phyloP scores from a whole-genome alignment of 2,329 filamentous ascomycete species.

The Hypoxylon sp. region DNA sequence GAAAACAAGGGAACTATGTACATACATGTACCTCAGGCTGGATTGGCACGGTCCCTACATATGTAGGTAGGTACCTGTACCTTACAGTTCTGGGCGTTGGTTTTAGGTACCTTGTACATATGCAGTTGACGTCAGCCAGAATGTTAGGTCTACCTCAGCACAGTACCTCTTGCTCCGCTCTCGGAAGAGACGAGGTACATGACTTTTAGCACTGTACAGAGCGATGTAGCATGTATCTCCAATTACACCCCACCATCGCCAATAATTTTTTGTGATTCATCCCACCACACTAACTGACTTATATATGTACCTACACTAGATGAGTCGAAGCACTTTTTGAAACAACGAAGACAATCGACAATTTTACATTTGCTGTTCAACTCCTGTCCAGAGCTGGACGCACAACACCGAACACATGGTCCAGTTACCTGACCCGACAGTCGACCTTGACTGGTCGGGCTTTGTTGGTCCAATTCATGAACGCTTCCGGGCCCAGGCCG shows the following conservation, averaged over 20 bases:
- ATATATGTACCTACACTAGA: neutral
- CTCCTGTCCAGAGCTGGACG: neutral
- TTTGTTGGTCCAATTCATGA: constrained; percentile 77
- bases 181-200: constrained; percentile 20
- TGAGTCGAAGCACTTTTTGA: neutral
- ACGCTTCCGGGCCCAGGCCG: constrained; percentile 75
- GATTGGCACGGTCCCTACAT: too few relatives aligned
- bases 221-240: constrained; percentile 8
- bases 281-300: neutral
- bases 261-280: constrained; percentile 19
- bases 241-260: constrained; percentile 19
- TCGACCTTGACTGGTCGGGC: constrained; percentile 75
- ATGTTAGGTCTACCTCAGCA: neutral
- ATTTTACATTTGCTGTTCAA: neutral
- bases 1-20: too few relatives aligned
- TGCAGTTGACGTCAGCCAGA: neutral
- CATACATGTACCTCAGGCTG: too few relatives aligned
- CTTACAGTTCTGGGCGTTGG: too few relatives aligned
- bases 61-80: too few relatives aligned
- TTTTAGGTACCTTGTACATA: neutral
- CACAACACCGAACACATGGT: constrained; percentile 35
- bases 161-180: constrained; percentile 17
- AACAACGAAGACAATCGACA: neutral
- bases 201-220: neutral
- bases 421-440: constrained; percentile 72